Evolutionary conservation across 2,329 filamentous ascomycete genomes (phyloP), one percentile per base, ranked within the genome.

Genomic region (Aspergillus niger): DNA sequence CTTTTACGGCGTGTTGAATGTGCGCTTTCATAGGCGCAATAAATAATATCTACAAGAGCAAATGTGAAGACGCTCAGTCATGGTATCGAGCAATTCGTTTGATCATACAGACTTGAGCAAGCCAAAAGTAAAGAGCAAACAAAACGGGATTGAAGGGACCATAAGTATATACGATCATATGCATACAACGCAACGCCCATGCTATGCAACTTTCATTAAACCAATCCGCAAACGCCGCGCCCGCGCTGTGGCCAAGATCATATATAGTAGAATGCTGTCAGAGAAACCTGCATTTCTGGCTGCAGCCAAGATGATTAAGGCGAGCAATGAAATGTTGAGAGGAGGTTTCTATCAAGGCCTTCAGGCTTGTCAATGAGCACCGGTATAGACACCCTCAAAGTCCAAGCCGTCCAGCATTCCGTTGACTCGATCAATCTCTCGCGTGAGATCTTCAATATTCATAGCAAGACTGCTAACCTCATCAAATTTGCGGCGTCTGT

Each of bases 401-500:
- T 94, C 91, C 4, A 94, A 82, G 17, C 84, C 84, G 1, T 82
- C 82, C 5, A 95, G 83, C 68, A 87, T 85, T n/a, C 80, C 81
- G 66, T 82, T 88, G 11, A 92, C 77, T 28, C 80, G 81, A 63
- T 87, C 85, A 64, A 96, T 94, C 78, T 97, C 93, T 38, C 80
- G 81, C 44, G 89, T 90, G 59, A 97, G 76, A 77, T 97, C 93
- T 59, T 95, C 91, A 28, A 92, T 79, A 68, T 97, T 97, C 60
- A 88, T 83, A 3, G 88, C 88, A 59, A 97, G 78, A 10, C 91
- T 91, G 58, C 87, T 86, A 2, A 96, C 91, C 75, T 97, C 93
- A 70, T 97, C 93, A 67, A 96, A 96, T 60, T 91, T 87, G 28
- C 91, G 82, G 10, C 90, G 86, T 44, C 88, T 89, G 51, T 89